These are phyloP conservation scores for Penicillium daleae DNA, from an alignment of 495 filamentous ascomycete genomes.

Conservation along the genomic window DNA sequence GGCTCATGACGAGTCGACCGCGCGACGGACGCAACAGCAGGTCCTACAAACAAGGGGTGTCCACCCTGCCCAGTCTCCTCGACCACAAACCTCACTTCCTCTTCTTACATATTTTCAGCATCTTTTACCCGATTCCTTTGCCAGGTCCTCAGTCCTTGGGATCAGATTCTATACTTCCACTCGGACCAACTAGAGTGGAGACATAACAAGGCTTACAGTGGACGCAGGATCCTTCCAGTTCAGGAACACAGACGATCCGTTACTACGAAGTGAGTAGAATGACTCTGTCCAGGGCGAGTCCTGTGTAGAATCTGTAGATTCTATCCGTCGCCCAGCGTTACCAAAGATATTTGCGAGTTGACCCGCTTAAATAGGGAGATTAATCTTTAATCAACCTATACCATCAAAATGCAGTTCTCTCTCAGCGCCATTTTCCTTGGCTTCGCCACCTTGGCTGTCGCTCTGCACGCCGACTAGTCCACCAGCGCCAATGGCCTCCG, in stretches of 20 bases:
- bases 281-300: background rate
- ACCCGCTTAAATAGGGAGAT: conserved; percentile 14
- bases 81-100: background rate
- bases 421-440: conserved; percentile 25
- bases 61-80: background rate
- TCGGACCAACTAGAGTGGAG: background rate
- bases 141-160: background rate
- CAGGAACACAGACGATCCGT: conserved; percentile 15
- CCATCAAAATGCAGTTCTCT: conserved; percentile 42
- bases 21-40: background rate
- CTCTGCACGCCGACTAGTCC: conserved; percentile 20
- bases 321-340: conserved; percentile 21
- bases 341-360: conserved; percentile 3
- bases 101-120: background rate
- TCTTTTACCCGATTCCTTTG: background rate
- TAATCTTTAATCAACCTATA: conserved; percentile 31
- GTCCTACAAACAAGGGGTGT: background rate
- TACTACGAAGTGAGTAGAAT: conserved; percentile 10
- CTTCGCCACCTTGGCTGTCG: conserved; percentile 27
- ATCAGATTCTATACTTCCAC: background rate
- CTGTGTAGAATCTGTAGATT: conserved; percentile 24
- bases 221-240: background rate
- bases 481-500: conserved; percentile 14
- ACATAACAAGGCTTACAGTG: background rate
- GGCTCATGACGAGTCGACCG: too few relatives aligned